Base-by-base conservation (phyloP, 352 stramenopile species). In the Globisporangium viniferum region DNA sequence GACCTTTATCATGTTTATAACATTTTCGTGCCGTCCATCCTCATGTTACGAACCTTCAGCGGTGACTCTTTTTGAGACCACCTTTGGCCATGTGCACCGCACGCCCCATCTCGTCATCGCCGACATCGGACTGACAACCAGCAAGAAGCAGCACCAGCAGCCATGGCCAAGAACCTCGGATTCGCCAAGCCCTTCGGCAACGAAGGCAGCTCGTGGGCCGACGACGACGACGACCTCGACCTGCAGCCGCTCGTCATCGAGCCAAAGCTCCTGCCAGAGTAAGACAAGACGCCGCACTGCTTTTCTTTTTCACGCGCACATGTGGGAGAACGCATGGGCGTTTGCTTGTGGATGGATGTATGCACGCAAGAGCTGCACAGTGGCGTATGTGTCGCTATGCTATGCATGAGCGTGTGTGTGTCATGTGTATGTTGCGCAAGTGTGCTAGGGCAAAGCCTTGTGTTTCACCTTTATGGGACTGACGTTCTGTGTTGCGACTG, bases 141-240 rank as follows among this genome's bases (percentile, higher is more conserved):
- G 55, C 55, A 59, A 46, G 39, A 46, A 46, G 57, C 62, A 66
- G 22, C 24, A 44, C 15, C 24, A 39, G 35, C 31, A 41, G 66
- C 53, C 8, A 90, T 89, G 79, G 81, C 84, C 68, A 80, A 86
- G 72, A 88, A 90, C 62, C 60, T 82, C 67, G 61, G 75, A 54
- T 90, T 90, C 56, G 56, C 22, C 67, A 76, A 73, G 46, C 67
- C 74, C 29, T 70, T 70, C 64, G 64, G 74, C 49, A 80, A 72
- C 70, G 75, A 76, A 60, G 81, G 74, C 44, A 88, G 71, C 75
- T 93, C 84, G 22, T 95, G 87, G 87, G 87, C 87, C 59, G 87
- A 95, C 58, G 87, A 94, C 56, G 64, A 70, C 33, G 87, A 95
- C 62, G 85, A 92, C 63, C 61, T 77, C 39, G 85, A 93, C 65